These are phyloP conservation scores for Raddia distichophylla DNA, from an alignment of 176 grass and related monocot genomes.

Conservation along the genomic window DNA sequence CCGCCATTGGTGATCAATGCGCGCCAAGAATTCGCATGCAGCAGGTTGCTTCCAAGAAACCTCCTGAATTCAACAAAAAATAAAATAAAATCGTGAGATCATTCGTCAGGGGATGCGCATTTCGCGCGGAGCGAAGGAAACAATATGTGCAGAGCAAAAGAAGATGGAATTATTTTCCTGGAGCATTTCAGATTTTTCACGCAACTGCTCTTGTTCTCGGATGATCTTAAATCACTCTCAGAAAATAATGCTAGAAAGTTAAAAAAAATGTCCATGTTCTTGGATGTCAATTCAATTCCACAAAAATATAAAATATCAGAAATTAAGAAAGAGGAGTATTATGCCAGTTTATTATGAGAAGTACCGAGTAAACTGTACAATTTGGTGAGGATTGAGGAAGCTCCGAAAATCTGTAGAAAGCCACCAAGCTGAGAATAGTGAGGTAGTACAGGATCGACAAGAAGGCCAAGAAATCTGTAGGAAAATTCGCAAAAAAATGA, in stretches of 20 bases:
- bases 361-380: background rate
- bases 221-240: background rate
- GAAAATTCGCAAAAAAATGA: background rate
- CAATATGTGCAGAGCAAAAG: background rate
- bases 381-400: background rate
- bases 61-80: background rate
- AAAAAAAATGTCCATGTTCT: background rate
- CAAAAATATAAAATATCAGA: background rate
- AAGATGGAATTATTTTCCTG: background rate
- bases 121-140: background rate
- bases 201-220: background rate
- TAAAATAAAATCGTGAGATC: background rate
- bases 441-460: background rate
- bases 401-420: background rate
- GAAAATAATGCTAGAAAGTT: background rate
- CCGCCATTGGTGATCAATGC: conserved; percentile 42
- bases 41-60: background rate
- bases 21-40: conserved; percentile 31
- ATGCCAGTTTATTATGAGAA: background rate
- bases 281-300: background rate
- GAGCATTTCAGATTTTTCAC: conserved; percentile 2
- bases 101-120: background rate
- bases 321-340: background rate
- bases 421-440: background rate
- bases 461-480: background rate